Percentiles rank a stretch among this genome's conserved stretches.
Evolutionary conservation across 768 basidiomycete genomes (phyloP).

Genomic region (Boletus reticuloceps): DNA sequence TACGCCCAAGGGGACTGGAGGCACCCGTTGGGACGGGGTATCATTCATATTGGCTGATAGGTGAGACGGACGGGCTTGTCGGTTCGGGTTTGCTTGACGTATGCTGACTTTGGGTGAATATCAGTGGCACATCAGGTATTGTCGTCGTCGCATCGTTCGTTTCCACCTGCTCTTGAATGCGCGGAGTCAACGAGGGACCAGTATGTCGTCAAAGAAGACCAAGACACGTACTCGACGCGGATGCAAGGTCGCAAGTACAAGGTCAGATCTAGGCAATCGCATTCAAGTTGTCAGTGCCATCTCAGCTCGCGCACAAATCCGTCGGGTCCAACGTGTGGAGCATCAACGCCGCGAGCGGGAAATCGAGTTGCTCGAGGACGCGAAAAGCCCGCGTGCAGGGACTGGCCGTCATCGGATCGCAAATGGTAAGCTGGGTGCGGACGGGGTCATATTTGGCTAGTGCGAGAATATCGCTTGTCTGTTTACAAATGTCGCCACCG

Average conservation of each 20-base stretch:
- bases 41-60: constrained; percentile 1
- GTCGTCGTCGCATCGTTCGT: too few species aligned
- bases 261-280: neutral
- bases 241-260: constrained; percentile 15
- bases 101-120: neutral
- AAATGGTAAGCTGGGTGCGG: constrained; percentile 1
- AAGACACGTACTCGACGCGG: neutral
- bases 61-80: neutral
- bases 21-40: neutral
- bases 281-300: neutral
- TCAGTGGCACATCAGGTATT: too few species aligned
- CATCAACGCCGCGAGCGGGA: constrained; percentile 8
- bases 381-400: neutral
- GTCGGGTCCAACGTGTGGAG: constrained; percentile 6
- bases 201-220: constrained; percentile 14
- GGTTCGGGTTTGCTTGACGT: neutral
- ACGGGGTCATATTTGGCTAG: constrained; percentile 2
- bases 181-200: too few species aligned
- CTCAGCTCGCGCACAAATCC: constrained; percentile 6
- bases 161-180: too few species aligned
- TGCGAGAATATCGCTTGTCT: constrained; percentile 12
- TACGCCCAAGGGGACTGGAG: neutral
- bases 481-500: neutral
- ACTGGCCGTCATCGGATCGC: constrained; percentile 1
- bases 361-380: constrained; percentile 9